Base-by-base conservation (phyloP, 768 basidiomycete genomes). In the Tulasnella sp. region DNA sequence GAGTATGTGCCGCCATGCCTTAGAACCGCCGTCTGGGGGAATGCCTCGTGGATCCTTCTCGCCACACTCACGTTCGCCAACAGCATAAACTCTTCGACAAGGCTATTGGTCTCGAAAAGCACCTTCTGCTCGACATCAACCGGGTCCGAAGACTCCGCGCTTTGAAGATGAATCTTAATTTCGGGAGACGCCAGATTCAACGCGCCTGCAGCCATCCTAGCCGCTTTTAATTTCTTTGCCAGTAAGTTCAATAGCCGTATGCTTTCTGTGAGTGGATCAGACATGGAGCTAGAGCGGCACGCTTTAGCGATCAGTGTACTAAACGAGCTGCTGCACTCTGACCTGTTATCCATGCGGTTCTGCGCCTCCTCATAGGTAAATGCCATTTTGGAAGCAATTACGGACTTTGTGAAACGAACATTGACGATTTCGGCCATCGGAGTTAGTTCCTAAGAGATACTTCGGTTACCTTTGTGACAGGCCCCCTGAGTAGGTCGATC, bases 71-170 rank as follows among this genome's bases (percentile, higher is more conserved):
- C 92, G 80, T 99, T 99, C 7, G 97, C 97, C 77, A 99, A 89
- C 79, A 99, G 85, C 97, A 99, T 99, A 84, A 99, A 98, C 83
- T 99, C 97, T 83, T 99, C 97, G 1, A 99, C 97, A 8, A 99
- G 85, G 78, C 93, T 95, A 81, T 99, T 99, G 11, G 97, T 99
- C 84, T 99, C 96, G 37, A 88, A 85, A 81, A 93, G 82, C 80
- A 94, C 91, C 82, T 99, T 99, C 82, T 96, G 95, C 83, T 98
- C 95, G 12, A 99, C 96, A 78, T 98, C 97, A 78, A 98, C 93
- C 0, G 97, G 97, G 79, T 97, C 96, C 1, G 94, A 92, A 0
- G 93, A 93, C 82, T 99, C 97, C 0, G 95, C 86, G 79, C 92
- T 94, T 80, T 97, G 94, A 19, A 99, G 86, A 79, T 98, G 91